A percentile compares a stretch with the other conserved stretches of the same genome.
phyloP scores from a whole-genome alignment of 164 flowering plant genomes.

The Protea cynaroides region DNA sequence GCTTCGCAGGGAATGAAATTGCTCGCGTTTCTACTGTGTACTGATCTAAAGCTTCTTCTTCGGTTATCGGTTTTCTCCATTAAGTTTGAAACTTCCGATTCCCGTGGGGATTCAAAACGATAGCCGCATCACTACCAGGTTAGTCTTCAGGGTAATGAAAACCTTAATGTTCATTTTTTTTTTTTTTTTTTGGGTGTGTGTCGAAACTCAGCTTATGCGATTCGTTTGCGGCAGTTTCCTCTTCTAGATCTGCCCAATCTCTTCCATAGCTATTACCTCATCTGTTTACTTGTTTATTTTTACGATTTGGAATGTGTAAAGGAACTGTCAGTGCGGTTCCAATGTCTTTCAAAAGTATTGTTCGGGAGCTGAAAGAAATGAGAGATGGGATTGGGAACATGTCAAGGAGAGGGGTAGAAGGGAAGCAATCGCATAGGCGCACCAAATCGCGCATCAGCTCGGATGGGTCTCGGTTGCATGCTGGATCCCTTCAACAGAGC shows the following conservation, averaged over 20 bases:
- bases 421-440: conserved; percentile 40
- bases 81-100: neutral
- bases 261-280: neutral
- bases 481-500: conserved; percentile 34
- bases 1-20: too few species aligned
- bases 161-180: too few species aligned
- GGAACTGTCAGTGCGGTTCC: neutral
- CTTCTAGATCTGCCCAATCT: conserved; percentile 3
- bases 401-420: conserved; percentile 46
- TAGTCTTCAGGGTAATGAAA: too few species aligned
- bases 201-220: too few species aligned
- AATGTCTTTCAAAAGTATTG: conserved; percentile 68
- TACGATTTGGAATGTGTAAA: neutral
- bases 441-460: conserved; percentile 48
- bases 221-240: neutral
- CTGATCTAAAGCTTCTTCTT: neutral
- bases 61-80: neutral
- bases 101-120: neutral
- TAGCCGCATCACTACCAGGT: too few species aligned
- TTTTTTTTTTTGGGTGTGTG: too few species aligned
- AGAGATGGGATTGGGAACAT: conserved; percentile 62
- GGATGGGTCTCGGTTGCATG: conserved; percentile 26
- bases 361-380: conserved; percentile 66
- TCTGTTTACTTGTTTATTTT: neutral
- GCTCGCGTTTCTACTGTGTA: too few species aligned